Conservation (phyloP, 2,329 filamentous ascomycete genomes). For the Apiospora malaysiana region DNA sequence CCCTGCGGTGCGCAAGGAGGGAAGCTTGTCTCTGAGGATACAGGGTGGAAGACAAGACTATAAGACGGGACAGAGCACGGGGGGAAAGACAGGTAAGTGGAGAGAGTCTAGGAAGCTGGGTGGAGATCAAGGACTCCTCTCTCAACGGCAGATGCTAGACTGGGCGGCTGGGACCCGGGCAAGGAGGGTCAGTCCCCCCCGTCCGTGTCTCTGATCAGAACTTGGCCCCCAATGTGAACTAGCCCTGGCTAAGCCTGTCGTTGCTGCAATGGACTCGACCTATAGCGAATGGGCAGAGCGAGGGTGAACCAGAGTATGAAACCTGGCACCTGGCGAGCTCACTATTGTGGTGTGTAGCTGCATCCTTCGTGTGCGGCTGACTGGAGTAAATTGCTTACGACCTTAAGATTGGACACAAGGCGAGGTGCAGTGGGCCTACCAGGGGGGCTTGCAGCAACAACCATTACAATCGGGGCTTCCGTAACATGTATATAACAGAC, state of each 20-base stretch:
- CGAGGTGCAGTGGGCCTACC: constrained; percentile 5
- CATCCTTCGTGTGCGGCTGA: constrained; percentile 13
- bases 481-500: neutral
- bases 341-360: neutral
- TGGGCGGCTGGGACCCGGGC: neutral
- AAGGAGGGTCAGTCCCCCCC: neutral
- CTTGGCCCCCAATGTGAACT: neutral
- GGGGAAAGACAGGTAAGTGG: constrained; percentile 7
- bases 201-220: constrained; percentile 5
- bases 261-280: constrained; percentile 2
- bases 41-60: neutral
- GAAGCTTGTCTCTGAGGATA: constrained; percentile 3
- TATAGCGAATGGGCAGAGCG: neutral
- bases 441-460: constrained; percentile 10
- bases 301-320: neutral
- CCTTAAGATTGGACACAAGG: constrained; percentile 11
- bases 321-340: constrained; percentile 7
- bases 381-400: constrained; percentile 7
- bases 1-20: neutral
- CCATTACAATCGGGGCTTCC: neutral
- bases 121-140: neutral
- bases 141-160: constrained; percentile 3
- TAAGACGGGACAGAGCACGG: neutral
- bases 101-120: neutral
- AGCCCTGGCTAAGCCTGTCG: neutral